A percentile compares a stretch with the other conserved stretches of the same genome.
Evolutionary conservation across 352 stramenopile genomes (phyloP).

Genomic region (Elongisporangium prolatum): DNA sequence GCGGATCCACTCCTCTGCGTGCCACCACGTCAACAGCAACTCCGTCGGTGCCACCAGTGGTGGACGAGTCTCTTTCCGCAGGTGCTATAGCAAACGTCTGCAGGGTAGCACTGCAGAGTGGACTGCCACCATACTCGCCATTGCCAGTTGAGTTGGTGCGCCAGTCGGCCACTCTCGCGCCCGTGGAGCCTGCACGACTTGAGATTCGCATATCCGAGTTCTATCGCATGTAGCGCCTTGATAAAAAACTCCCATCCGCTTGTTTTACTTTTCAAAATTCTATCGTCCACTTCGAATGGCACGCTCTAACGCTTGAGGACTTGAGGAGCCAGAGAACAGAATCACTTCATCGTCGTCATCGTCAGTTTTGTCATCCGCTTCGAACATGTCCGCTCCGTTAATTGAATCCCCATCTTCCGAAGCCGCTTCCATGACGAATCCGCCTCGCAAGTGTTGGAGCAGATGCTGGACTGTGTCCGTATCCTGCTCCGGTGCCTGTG

Average conservation of each 20-base stretch:
- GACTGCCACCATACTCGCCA: constrained; percentile 31
- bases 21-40: neutral
- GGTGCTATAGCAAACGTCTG: constrained; percentile 56
- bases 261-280: neutral
- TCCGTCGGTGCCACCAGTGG: neutral
- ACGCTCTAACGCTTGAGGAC: neutral
- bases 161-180: constrained; percentile 22
- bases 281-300: neutral
- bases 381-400: neutral
- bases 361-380: neutral
- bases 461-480: neutral
- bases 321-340: neutral
- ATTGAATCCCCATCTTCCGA: neutral
- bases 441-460: neutral
- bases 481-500: neutral
- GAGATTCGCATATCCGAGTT: constrained; percentile 55
- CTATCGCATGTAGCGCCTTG: constrained; percentile 18
- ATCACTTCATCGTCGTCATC: neutral
- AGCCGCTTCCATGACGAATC: neutral
- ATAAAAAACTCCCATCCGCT: neutral
- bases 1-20: neutral
- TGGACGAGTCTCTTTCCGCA: constrained; percentile 19
- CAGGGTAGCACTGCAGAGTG: constrained; percentile 25
- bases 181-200: constrained; percentile 39
- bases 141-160: constrained; percentile 32